Evolutionary conservation across 2,329 filamentous ascomycete species (phyloP).

Genomic region (Xylariaceae sp.): DNA sequence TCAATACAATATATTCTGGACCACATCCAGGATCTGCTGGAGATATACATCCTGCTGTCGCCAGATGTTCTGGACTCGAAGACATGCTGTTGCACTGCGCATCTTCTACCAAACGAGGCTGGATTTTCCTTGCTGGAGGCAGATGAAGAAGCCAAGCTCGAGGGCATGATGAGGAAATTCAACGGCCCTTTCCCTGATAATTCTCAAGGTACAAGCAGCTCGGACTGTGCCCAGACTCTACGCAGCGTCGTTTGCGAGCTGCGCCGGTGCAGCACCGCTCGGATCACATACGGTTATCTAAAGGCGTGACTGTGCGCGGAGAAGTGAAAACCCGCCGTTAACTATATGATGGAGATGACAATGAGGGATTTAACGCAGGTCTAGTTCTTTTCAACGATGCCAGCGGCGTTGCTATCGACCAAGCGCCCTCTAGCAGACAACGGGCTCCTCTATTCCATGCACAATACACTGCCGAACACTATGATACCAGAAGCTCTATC

Average conservation of each 20-base stretch:
- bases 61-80: conserved; percentile 1
- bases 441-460: too few species aligned
- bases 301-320: conserved; percentile 3
- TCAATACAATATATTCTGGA: conserved; percentile 17
- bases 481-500: conserved; percentile 17
- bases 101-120: background rate
- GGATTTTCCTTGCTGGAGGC: conserved; percentile 1
- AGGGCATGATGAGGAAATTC: conserved; percentile 8
- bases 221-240: conserved; percentile 2
- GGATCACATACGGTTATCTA: conserved; percentile 20
- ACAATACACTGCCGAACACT: conserved; percentile 9
- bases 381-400: too few species aligned
- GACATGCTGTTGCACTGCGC: background rate
- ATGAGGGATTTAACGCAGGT: background rate
- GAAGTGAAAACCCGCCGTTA: background rate
- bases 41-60: conserved; percentile 24
- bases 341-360: background rate
- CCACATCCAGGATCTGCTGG: conserved; percentile 15
- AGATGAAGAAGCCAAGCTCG: background rate
- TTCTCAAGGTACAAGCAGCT: conserved; percentile 2
- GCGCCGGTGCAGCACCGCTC: conserved; percentile 11
- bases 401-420: too few species aligned
- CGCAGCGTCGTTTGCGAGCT: conserved; percentile 18
- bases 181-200: background rate
- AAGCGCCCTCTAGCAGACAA: too few species aligned